phyloP scores from a whole-genome alignment of 2,329 filamentous ascomycete species.

The Penicillium polonicum region DNA sequence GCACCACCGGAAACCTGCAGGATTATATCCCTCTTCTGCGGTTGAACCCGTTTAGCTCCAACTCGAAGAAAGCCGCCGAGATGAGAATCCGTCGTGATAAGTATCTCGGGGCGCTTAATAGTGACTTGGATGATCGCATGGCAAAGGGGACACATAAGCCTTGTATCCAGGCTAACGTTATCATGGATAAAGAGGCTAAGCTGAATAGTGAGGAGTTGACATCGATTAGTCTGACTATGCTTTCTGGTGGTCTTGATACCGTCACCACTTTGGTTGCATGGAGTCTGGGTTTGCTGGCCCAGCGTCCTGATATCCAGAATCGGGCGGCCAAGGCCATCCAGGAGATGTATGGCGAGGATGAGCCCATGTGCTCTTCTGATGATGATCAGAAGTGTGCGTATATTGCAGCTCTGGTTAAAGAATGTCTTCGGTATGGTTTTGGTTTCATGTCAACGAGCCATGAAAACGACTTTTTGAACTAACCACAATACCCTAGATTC shows the following conservation, averaged over 20 bases:
- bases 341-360: constrained; percentile 51
- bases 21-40: constrained; percentile 74
- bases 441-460: not conserved
- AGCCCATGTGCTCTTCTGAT: constrained; percentile 59
- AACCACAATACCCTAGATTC: constrained; percentile 41
- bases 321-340: constrained; percentile 59
- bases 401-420: constrained; percentile 61
- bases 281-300: constrained; percentile 61
- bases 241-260: constrained; percentile 66
- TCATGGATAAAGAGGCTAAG: constrained; percentile 62
- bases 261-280: constrained; percentile 65
- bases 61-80: constrained; percentile 58
- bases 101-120: constrained; percentile 59
- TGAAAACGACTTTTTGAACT: constrained; percentile 3
- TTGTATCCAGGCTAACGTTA: constrained; percentile 67
- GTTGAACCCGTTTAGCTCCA: constrained; percentile 62
- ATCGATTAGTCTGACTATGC: constrained; percentile 66
- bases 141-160: constrained; percentile 60
- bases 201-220: constrained; percentile 63
- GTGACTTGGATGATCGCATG: constrained; percentile 60
- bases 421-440: constrained; percentile 54
- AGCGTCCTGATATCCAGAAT: constrained; percentile 61
- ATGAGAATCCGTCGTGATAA: constrained; percentile 61
- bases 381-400: constrained; percentile 66
- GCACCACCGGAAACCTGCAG: constrained; percentile 76